Evolutionary conservation across 73 alveolate genomes (phyloP).

Genomic region (Durusdinium trenchii): DNA sequence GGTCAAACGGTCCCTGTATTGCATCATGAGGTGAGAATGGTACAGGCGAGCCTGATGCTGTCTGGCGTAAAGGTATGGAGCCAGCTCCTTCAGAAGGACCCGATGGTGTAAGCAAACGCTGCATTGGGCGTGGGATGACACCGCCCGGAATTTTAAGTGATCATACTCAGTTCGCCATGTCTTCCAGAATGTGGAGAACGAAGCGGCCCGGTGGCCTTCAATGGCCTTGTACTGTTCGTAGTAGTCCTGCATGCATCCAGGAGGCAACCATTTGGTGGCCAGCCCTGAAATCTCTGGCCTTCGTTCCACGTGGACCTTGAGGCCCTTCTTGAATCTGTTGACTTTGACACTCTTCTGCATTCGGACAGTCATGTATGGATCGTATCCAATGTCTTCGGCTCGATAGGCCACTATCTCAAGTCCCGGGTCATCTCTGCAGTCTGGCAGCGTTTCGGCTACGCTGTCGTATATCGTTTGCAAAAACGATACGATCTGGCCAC

Average conservation of each 20-base stretch:
- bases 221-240: background rate
- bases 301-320: slow-evolving; percentile 17
- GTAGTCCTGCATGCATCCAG: slow-evolving; percentile 1
- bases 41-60: background rate
- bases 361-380: background rate
- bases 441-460: slow-evolving; percentile 37
- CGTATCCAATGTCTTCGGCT: background rate
- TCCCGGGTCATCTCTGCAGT: background rate
- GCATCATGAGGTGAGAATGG: background rate
- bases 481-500: background rate
- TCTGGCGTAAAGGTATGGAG: background rate
- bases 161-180: slow-evolving; percentile 1
- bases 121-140: background rate
- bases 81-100: background rate
- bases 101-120: background rate
- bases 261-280: background rate
- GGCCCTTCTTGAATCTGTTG: background rate
- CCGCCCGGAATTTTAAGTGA: slow-evolving; percentile 6
- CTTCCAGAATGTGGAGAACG: background rate
- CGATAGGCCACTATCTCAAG: background rate
- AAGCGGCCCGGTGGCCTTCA: background rate
- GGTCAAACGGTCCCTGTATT: background rate
- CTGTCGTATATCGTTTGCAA: background rate
- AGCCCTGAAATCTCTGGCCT: background rate
- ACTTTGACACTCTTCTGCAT: background rate